Evolutionary conservation across 495 filamentous ascomycete species (phyloP).

Genomic region (Neurospora sp.): DNA sequence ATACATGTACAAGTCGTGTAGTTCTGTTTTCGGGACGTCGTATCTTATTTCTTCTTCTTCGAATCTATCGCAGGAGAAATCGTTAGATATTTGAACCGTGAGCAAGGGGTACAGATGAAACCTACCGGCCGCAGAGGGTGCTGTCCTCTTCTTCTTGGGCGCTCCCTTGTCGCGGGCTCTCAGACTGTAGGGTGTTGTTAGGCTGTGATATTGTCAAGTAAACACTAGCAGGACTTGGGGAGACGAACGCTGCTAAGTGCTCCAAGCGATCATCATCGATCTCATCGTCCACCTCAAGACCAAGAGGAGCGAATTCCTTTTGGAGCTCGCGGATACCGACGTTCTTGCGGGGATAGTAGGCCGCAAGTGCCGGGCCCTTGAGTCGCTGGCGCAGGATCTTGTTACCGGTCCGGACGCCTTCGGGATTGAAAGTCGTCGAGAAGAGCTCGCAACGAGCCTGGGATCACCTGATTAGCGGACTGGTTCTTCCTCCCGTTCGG

Average conservation of each 20-base stretch:
- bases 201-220: not conserved
- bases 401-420: slow-evolving; percentile 68
- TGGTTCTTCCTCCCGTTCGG: not conserved
- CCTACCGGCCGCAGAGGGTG: slow-evolving; percentile 48
- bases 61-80: slow-evolving; percentile 7
- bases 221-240: not conserved
- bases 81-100: slow-evolving; percentile 5
- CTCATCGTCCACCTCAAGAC: slow-evolving; percentile 59
- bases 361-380: slow-evolving; percentile 61
- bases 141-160: slow-evolving; percentile 73
- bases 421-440: slow-evolving; percentile 80
- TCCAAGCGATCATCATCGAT: slow-evolving; percentile 70
- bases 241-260: slow-evolving; percentile 47
- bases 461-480: slow-evolving; percentile 3
- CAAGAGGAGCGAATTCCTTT: slow-evolving; percentile 43
- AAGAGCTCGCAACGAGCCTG: slow-evolving; percentile 89
- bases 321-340: slow-evolving; percentile 60
- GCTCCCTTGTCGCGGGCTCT: slow-evolving; percentile 78
- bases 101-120: not conserved
- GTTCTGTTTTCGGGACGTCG: not conserved
- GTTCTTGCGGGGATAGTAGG: slow-evolving; percentile 76
- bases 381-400: slow-evolving; percentile 80
- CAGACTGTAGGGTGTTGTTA: slow-evolving; percentile 37
- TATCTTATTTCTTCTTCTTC: slow-evolving; percentile 17
- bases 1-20: slow-evolving; percentile 5